Percentiles rank a stretch among this genome's conserved stretches.
phyloP scores from a whole-genome alignment of 1,139 yeast genomes.

The Yamadazyma jaroonii region DNA sequence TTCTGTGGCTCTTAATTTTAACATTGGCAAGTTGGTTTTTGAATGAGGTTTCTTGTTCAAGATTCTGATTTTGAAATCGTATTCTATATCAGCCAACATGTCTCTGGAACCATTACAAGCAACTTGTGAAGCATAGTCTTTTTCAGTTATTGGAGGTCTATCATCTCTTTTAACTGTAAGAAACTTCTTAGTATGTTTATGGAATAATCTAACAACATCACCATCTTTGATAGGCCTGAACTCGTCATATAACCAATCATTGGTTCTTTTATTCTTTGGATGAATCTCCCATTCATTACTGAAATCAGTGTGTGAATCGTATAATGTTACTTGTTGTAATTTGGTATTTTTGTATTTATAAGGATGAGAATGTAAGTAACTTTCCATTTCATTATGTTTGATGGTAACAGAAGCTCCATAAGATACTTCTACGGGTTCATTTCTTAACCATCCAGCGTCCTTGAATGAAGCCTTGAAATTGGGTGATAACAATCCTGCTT shows the following conservation, averaged over 20 bases:
- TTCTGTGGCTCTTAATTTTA: conserved; percentile 49
- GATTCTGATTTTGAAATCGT: conserved; percentile 49
- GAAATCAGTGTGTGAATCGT: conserved; percentile 46
- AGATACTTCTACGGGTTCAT: conserved; percentile 49
- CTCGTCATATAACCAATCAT: conserved; percentile 27
- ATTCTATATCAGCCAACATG: conserved; percentile 47
- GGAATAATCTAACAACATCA: conserved; percentile 57
- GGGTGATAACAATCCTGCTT: conserved; percentile 50
- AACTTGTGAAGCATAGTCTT: conserved; percentile 76
- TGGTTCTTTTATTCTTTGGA: conserved; percentile 28
- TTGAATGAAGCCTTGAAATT: conserved; percentile 53
- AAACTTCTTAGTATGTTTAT: conserved; percentile 56
- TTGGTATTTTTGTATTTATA: conserved; percentile 52
- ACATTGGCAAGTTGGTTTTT: conserved; percentile 30
- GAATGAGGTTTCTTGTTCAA: conserved; percentile 26
- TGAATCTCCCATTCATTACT: conserved; percentile 73
- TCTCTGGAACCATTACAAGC: conserved; percentile 57
- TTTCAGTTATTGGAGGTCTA: conserved; percentile 77
- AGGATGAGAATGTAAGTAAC: conserved; percentile 68
- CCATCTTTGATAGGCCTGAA: conserved; percentile 46
- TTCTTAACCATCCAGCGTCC: conserved; percentile 28
- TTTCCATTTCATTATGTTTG: conserved; percentile 60
- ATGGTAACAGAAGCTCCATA: conserved; percentile 67
- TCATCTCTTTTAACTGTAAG: conserved; percentile 52
- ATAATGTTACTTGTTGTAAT: conserved; percentile 69